Base-by-base conservation (phyloP, 2,329 filamentous ascomycete species). In the Stagonosporopsis tanaceti region DNA sequence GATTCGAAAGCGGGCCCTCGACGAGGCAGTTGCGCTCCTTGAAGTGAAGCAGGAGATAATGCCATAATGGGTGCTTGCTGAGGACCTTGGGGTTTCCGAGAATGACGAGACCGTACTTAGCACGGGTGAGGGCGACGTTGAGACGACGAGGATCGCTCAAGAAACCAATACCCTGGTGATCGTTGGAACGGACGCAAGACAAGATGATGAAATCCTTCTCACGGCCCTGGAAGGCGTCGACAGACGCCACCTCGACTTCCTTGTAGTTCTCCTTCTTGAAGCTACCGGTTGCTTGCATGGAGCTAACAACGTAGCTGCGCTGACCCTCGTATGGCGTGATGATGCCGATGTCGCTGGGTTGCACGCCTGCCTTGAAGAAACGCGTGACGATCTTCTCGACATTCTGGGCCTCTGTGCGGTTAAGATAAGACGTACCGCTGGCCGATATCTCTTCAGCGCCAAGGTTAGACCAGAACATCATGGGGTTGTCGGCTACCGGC, bases 381-480 rank as follows among this genome's bases (percentile, higher is more conserved):
- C 95, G 90, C 9, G 94, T 97, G 39, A 99, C 93, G 59, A 97
- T 93, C 83, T 99, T 99, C 80, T 99, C 95, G 30, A 99, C 95
- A 64, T 98, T 98, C 44, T 93, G 91, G 4, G 95, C 93, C 77
- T 99, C 95, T 1, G 95, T 98, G 44, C 95, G 91, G 78, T 99
- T 99, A 65, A 99, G 89, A 73, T 99, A 99, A 2, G 94, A 98
- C 2, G 95, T 99, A 72, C 95, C 95, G 25, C 93, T 97, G 1
- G 95, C 95, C 6, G 94, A 97, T 47, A 99, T 99, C 77, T 99
- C 95, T 77, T 99, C 95, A 59, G 96, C 96, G 59, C 95, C 95
- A 53, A 97, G 82, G 75, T 99, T 99, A 25, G 93, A 96, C 95
- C 95, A 99, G 81, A 99, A 99, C 95, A 98, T 98, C 95, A 99